Evolutionary conservation across 768 basidiomycete genomes (phyloP).

Genomic region (Mycena maculata): DNA sequence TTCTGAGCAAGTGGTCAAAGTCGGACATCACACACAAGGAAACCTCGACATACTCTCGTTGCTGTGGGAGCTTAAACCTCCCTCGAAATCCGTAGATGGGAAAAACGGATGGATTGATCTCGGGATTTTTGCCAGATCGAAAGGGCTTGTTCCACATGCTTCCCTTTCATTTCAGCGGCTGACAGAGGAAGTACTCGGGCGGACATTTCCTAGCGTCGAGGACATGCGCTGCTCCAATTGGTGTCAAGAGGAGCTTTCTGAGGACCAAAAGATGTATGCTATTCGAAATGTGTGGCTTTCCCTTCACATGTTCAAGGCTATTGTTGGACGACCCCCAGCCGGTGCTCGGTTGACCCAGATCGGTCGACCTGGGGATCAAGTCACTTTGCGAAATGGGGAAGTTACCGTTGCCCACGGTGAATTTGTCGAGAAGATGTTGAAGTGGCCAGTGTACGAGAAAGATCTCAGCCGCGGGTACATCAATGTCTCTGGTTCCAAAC

Average conservation of each 20-base stretch:
- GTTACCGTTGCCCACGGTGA: conserved; percentile 1
- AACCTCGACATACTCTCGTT: too few species aligned
- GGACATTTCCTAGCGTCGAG: background rate
- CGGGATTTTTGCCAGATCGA: conserved; percentile 6
- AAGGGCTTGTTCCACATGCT: background rate
- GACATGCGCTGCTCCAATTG: background rate
- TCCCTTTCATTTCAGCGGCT: background rate
- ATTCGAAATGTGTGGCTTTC: conserved; percentile 1
- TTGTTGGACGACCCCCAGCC: background rate
- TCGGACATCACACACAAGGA: too few species aligned
- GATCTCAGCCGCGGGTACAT: background rate
- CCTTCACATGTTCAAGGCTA: conserved; percentile 3
- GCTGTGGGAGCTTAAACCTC: too few species aligned
- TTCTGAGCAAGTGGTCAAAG: too few species aligned
- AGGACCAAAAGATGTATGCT: background rate
- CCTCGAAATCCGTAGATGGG: too few species aligned
- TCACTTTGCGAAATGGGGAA: conserved; percentile 1
- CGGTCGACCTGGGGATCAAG: background rate
- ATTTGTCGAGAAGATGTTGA: background rate
- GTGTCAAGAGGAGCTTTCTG: background rate
- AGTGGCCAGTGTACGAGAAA: background rate
- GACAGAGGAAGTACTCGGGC: background rate
- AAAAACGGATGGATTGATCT: background rate
- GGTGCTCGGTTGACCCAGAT: background rate
- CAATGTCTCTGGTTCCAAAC: background rate